Percentiles rank a stretch among this genome's conserved stretches.
Conservation (phyloP, 2,329 filamentous ascomycete species). For the Penicillium nordicum region DNA sequence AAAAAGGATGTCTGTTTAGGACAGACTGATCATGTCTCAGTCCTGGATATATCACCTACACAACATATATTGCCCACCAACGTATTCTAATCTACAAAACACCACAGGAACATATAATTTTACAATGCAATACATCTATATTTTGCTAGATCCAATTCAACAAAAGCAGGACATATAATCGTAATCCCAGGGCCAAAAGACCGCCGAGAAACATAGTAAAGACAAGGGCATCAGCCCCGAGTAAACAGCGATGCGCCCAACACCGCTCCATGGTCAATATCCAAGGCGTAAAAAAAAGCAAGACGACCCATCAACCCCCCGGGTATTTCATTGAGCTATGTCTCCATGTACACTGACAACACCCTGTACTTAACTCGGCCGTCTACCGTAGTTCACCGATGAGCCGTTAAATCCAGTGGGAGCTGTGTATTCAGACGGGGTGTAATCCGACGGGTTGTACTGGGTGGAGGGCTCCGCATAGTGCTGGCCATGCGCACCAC, state of each 20-base stretch:
- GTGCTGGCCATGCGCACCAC: constrained; percentile 39
- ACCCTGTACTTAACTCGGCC: constrained; percentile 3
- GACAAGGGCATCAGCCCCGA: constrained; percentile 7
- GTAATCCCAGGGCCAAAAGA: constrained; percentile 1
- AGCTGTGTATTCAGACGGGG: constrained; percentile 11
- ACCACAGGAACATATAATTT: background rate
- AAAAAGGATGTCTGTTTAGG: background rate
- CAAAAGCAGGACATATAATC: constrained; percentile 11
- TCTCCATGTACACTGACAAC: background rate
- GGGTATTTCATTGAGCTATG: constrained; percentile 18
- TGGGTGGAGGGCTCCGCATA: constrained; percentile 15
- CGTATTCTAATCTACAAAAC: background rate
- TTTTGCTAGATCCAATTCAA: constrained; percentile 2
- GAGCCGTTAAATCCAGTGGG: constrained; percentile 14
- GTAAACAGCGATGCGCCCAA: constrained; percentile 29
- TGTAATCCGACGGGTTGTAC: constrained; percentile 9
- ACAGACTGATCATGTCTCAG: too few species aligned
- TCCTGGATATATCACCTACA: background rate
- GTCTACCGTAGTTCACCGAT: constrained; percentile 20
- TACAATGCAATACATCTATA: constrained; percentile 1
- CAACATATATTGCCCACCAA: background rate
- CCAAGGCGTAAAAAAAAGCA: constrained; percentile 23
- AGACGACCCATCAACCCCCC: constrained; percentile 12
- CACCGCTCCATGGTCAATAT: constrained; percentile 33
- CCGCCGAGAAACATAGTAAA: constrained; percentile 8